Conservation (phyloP, 116 monocot genomes). For the Iris pallida region DNA sequence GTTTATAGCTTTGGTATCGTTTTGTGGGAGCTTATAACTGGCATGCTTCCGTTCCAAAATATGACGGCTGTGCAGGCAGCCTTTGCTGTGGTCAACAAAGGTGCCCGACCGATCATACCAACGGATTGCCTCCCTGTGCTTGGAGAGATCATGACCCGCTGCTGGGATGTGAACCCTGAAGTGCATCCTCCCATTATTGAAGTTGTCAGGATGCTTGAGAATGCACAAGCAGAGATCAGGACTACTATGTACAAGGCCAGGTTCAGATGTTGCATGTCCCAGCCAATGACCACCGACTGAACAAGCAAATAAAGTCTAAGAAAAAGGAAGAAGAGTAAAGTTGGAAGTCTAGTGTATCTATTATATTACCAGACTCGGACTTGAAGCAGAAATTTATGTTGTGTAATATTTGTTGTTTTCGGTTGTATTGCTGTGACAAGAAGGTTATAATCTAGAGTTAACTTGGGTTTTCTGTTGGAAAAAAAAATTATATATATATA, state of each 20-base stretch:
- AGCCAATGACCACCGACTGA: constrained; percentile 77
- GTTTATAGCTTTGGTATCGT: constrained; percentile 97
- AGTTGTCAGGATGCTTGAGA: constrained; percentile 82
- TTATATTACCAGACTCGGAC: too few relatives aligned
- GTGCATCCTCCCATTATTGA: constrained; percentile 79
- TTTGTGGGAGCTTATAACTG: constrained; percentile 94
- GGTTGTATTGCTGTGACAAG: too few relatives aligned
- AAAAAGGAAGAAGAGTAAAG: too few relatives aligned
- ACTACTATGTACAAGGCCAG: constrained; percentile 80
- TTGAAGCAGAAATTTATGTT: too few relatives aligned
- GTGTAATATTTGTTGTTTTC: too few relatives aligned
- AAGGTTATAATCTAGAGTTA: too few relatives aligned
- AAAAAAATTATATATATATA: too few relatives aligned
- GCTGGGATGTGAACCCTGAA: constrained; percentile 87
- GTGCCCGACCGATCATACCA: constrained; percentile 66
- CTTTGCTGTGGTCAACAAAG: constrained; percentile 93
- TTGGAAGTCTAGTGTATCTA: too few relatives aligned
- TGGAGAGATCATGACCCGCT: constrained; percentile 78
- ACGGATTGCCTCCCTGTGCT: constrained; percentile 76
- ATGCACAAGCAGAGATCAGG: constrained; percentile 68
- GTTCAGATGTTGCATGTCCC: constrained; percentile 81
- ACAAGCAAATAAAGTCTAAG: background rate
- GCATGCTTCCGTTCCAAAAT: constrained; percentile 92
- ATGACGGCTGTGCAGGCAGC: constrained; percentile 98
- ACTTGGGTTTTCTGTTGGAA: too few relatives aligned